Evolutionary conservation across 108 stramenopile species (phyloP), one percentile per base, ranked within the genome.

Genomic region (Conticribra weissflogii): DNA sequence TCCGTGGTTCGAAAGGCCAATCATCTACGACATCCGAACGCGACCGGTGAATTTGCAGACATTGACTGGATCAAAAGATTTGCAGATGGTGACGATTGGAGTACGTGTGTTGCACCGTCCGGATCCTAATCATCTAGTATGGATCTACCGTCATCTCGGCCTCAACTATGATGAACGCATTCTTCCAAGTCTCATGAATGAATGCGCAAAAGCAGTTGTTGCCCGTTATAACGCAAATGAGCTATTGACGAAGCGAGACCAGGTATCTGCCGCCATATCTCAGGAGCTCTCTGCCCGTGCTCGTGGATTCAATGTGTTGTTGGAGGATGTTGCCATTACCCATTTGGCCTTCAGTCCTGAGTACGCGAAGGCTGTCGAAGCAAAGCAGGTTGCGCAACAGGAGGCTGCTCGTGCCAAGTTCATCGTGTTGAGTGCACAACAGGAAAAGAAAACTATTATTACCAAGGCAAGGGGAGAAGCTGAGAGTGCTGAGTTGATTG

Each of bases 371-470:
- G 99, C 99, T 33, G 98, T 99, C 21, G 99, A 99, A 86, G 95
- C 96, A 33, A 99, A 99, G 91, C 99, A 99, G 81, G 99, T 98
- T 65, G 89, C 99, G 31, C 98, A 98, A 79, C 99, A 99, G 86
- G 99, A 99, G 54, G 98, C 98, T 22, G 98, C 98, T 72, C 88
- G 98, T 45, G 97, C 98, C 53, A 96, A 97, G 76, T 99, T 98
- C 83, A 82, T 98, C 66, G 99, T 99, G 24, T 77, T 97, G 71
- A 96, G 97, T 72, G 99, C 99, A 8, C 66, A 83, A 15, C 98
- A 98, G 77, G 98, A 99, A 81, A 98, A 97, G 91, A 81, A 94
- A 83, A 95, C 96, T 45, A 99, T 98, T 76, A 96, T 99, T 60
- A 96, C 98, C 74, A 95, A 95, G 84, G 99, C 98, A 9, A 79